Base-by-base conservation (phyloP, 768 basidiomycete genomes). In the Podaxis sp. region DNA sequence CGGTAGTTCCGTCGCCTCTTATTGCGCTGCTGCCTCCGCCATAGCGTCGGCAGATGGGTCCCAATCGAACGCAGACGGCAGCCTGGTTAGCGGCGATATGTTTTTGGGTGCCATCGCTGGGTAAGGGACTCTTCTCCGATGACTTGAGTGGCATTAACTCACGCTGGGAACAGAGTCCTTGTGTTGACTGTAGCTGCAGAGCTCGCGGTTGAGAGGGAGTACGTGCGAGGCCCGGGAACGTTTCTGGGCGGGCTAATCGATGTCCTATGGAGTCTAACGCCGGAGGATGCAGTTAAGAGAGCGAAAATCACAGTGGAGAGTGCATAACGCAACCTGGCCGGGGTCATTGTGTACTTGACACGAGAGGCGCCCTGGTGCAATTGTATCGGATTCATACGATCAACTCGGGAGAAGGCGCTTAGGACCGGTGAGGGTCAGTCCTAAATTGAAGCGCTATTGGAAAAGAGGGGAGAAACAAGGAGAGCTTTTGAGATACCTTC, bases 1-100 rank as follows among this genome's bases (percentile, higher is more conserved):
- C 24, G 91, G 90, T 28, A 90, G 90, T 10, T 79, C 83, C 33
- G 83, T 96, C 53, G 90, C 93, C 0, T 84, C 89, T 15, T 95
- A 88, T 75, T 92, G 90, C 71, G 93, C 89, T 3, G 88, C 85
- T 2, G 86, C 87, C 11, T 62, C 54, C 17, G 41, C 44, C 15
- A 17, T 56, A 12, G 54, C 61, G 70, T 20, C 69, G 82, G 33
- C 72, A 73, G 36, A 74, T 74, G n/a, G 71, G 76, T 20, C 48
- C 71, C 66, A 60, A 71, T 46, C 33, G 53, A 58, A 67, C 64
- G 63, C 67, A 10, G 74, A 75, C 15, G 82, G 78, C 2, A 76
- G 72, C 52, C 76, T 94, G 4, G 88, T 88, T n/a, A 77, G 77
- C 50, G 92, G 93, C 6, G 87, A 95, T 69, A 90, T 93, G 81